Evolutionary conservation across 305 asterid species (phyloP).

Genomic region (Fraxinus ornus): DNA sequence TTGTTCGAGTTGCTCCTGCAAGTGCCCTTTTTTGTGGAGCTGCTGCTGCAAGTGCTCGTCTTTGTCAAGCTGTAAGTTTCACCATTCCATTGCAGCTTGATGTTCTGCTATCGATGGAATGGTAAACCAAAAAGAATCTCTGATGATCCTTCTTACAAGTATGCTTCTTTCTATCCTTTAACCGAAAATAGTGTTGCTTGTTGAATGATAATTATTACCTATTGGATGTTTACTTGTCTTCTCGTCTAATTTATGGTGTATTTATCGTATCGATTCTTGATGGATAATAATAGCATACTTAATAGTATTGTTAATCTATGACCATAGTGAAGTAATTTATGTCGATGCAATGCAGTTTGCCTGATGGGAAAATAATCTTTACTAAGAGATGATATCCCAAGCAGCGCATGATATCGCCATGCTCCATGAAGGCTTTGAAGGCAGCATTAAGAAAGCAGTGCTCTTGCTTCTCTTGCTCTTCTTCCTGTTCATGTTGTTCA

Average conservation of each 20-base stretch:
- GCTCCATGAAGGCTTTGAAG: conserved; percentile 25
- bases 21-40: conserved; percentile 28
- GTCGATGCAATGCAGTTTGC: conserved; percentile 29
- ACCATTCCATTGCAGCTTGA: conserved; percentile 24
- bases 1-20: conserved; percentile 22
- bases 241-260: neutral
- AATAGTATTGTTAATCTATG: conserved; percentile 19
- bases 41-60: conserved; percentile 22
- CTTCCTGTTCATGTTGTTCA: conserved; percentile 24
- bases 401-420: conserved; percentile 3
- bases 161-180: conserved; percentile 12
- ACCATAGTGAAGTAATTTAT: conserved; percentile 8
- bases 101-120: conserved; percentile 33
- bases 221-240: conserved; percentile 7
- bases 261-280: neutral
- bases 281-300: neutral
- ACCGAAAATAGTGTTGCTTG: neutral
- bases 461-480: conserved; percentile 29
- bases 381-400: conserved; percentile 14
- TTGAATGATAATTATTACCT: neutral
- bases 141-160: conserved; percentile 31
- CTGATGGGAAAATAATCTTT: conserved; percentile 20
- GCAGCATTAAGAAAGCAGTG: conserved; percentile 19
- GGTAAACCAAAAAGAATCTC: conserved; percentile 19
- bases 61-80: conserved; percentile 26